Evolutionary conservation across 495 filamentous ascomycete species (phyloP).

Genomic region (Astrothelium macrocarpum): DNA sequence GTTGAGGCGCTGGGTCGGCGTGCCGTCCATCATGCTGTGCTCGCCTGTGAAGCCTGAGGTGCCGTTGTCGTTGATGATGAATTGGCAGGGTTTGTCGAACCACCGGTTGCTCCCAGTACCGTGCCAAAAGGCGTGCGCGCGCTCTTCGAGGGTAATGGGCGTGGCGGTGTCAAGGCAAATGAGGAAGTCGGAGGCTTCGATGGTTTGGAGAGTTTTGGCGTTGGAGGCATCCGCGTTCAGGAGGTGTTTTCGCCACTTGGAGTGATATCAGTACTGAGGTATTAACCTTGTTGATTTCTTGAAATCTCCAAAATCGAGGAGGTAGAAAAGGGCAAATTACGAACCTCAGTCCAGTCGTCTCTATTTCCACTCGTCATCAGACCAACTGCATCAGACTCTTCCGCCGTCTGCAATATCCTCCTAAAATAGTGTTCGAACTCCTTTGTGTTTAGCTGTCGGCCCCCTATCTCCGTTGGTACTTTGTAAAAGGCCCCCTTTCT

Average conservation of each 20-base stretch:
- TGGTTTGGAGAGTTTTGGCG: conserved; percentile 60
- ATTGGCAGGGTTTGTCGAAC: conserved; percentile 97
- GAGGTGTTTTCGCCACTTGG: conserved; percentile 54
- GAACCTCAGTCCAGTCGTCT: conserved; percentile 76
- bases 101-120: conserved; percentile 92
- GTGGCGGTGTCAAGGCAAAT: conserved; percentile 89
- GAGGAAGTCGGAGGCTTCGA: conserved; percentile 86
- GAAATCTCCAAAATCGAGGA: not conserved
- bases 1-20: conserved; percentile 90
- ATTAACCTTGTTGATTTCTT: not conserved
- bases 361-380: conserved; percentile 85
- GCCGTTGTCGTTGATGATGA: conserved; percentile 97
- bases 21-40: conserved; percentile 99
- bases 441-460: conserved; percentile 68
- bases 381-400: conserved; percentile 64
- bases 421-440: conserved; percentile 86
- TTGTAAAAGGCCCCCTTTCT: conserved; percentile 98
- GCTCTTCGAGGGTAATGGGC: conserved; percentile 91
- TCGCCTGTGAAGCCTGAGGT: conserved; percentile 97
- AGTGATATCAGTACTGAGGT: conserved; percentile 6
- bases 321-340: not conserved
- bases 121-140: conserved; percentile 95
- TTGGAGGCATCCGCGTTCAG: conserved; percentile 68
- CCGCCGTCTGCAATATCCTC: conserved; percentile 70
- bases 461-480: conserved; percentile 62